A percentile compares a stretch with the other conserved stretches of the same genome.
Evolutionary conservation across 2,329 filamentous ascomycete genomes (phyloP).

Genomic region (Coniochaeta ligniaria): DNA sequence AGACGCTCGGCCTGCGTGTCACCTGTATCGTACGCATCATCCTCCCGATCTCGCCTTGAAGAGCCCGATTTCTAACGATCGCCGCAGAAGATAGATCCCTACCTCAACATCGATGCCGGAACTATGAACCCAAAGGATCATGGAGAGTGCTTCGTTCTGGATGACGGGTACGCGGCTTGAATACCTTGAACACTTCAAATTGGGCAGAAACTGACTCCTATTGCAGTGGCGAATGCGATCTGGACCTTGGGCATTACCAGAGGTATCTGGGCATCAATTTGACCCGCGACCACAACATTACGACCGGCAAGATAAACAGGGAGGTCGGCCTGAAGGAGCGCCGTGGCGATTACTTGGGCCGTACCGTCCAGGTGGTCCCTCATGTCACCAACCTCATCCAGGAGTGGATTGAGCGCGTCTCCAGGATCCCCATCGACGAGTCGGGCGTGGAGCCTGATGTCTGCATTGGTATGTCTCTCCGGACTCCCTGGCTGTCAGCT

Average conservation of each 20-base stretch:
- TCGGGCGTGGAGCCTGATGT: slow-evolving; percentile 79
- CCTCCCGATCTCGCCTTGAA: not conserved
- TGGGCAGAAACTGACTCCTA: no score
- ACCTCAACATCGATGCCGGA: slow-evolving; percentile 4
- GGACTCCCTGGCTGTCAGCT: not conserved
- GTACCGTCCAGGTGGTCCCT: slow-evolving; percentile 85
- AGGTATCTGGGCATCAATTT: slow-evolving; percentile 73
- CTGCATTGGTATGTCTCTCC: slow-evolving; percentile 59
- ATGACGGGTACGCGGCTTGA: not conserved
- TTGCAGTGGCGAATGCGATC: not conserved
- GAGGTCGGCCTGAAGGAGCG: slow-evolving; percentile 70
- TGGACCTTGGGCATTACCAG: not conserved
- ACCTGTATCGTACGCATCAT: not conserved
- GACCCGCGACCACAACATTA: slow-evolving; percentile 88
- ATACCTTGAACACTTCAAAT: no score
- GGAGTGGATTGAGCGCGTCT: slow-evolving; percentile 85
- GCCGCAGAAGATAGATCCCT: slow-evolving; percentile 1
- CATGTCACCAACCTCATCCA: slow-evolving; percentile 89
- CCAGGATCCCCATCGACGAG: slow-evolving; percentile 79
- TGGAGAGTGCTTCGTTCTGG: slow-evolving; percentile 4
- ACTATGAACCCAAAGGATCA: not conserved
- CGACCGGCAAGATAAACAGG: slow-evolving; percentile 92
- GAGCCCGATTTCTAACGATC: not conserved
- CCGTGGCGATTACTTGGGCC: slow-evolving; percentile 72
- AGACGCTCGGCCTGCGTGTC: not conserved